phyloP scores from a whole-genome alignment of 768 basidiomycete genomes.

The Tremella fuciformis region DNA sequence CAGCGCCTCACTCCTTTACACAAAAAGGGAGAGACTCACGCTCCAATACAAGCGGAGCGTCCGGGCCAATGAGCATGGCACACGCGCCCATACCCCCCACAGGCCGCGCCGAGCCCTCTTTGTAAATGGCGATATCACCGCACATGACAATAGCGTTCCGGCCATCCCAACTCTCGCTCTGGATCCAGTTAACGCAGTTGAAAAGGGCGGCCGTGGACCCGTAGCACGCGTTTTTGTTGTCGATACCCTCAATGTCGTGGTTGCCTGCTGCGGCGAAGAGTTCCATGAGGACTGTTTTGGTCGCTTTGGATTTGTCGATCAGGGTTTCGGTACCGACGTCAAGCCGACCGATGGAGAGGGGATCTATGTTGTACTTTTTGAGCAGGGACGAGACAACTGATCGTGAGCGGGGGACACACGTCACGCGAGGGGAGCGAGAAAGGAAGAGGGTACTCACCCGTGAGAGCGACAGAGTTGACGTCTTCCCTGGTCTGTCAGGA shows the following conservation, averaged over 20 bases:
- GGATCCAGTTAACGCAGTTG: constrained; percentile 98
- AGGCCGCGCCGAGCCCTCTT: constrained; percentile 89
- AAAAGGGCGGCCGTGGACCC: constrained; percentile 97
- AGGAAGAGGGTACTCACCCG: constrained; percentile 60
- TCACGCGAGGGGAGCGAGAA: not conserved
- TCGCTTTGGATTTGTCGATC: constrained; percentile 98
- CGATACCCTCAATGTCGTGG: constrained; percentile 96
- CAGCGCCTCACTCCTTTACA: too few species aligned
- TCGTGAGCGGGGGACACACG: constrained; percentile 6
- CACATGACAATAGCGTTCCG: constrained; percentile 94
- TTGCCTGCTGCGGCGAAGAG: constrained; percentile 90
- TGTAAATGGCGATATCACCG: constrained; percentile 97
- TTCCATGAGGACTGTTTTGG: constrained; percentile 98
- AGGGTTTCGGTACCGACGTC: constrained; percentile 99
- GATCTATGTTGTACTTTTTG: constrained; percentile 92
- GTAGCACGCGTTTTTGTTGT: constrained; percentile 99
- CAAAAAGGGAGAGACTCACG: constrained; percentile 60
- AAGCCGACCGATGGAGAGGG: constrained; percentile 91
- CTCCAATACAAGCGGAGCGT: constrained; percentile 91
- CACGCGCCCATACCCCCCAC: constrained; percentile 95
- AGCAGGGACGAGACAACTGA: constrained; percentile 83
- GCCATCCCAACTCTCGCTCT: constrained; percentile 94
- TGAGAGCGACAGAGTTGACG: constrained; percentile 95
- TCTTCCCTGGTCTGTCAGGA: constrained; percentile 61
- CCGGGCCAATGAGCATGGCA: constrained; percentile 91